Evolutionary conservation across 176 grass and related monocot genomes (phyloP).

Genomic region (maize (Zea mays)): Zm-B73-REFERENCE-NAM-5.0 NC_050096.1:62375001-62375500

Average conservation of each 20-base stretch:
- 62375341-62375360: background rate
- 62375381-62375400: constrained; percentile 1
- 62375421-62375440: background rate
- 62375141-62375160: background rate
- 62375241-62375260: background rate
- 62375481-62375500: background rate
- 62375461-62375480: background rate
- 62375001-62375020: background rate
- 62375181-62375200: background rate
- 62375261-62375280: background rate
- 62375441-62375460: background rate
- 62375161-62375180: background rate
- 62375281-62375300: background rate
- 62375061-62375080: background rate
- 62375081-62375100: background rate
- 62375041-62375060: background rate
- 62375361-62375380: background rate
- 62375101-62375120: background rate
- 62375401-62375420: background rate
- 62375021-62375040: background rate
- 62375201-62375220: background rate
- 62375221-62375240: background rate
- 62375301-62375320: background rate
- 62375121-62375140: background rate
- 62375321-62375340: background rate